A percentile compares a stretch with the other conserved stretches of the same genome.
phyloP scores from a whole-genome alignment of 2,329 filamentous ascomycete species.

The Pseudonectria foliicola region DNA sequence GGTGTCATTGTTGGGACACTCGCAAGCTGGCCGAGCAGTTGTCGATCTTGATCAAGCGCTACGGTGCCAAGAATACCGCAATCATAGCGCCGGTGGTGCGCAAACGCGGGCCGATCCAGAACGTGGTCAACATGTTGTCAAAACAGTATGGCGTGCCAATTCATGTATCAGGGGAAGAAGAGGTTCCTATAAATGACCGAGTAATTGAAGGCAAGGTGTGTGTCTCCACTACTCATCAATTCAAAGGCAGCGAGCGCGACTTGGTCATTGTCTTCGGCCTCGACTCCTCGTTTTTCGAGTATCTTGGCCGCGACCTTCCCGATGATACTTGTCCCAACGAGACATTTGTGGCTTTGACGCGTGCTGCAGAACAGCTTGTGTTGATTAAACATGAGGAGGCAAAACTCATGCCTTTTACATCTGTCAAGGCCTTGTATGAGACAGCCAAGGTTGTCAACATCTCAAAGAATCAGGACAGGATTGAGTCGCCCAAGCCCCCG shows the following conservation, averaged over 20 bases:
- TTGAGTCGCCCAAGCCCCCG: conserved; percentile 2
- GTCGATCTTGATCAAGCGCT: conserved; percentile 11
- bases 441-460: conserved; percentile 10
- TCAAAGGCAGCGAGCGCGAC: conserved; percentile 26
- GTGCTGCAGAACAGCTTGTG: conserved; percentile 22
- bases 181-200: conserved; percentile 16
- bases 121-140: conserved; percentile 5
- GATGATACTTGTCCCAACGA: conserved; percentile 24
- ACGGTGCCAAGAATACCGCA: conserved; percentile 12
- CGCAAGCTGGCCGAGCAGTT: conserved; percentile 11
- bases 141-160: conserved; percentile 13
- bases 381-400: conserved; percentile 14
- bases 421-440: conserved; percentile 8
- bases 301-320: conserved; percentile 17
- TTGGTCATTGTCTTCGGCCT: conserved; percentile 21
- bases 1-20: conserved; percentile 6
- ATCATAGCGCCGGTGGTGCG: conserved; percentile 7
- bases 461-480: not conserved
- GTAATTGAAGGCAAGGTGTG: conserved; percentile 22
- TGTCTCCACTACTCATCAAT: conserved; percentile 26
- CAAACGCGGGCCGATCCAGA: not conserved
- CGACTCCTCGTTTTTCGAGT: conserved; percentile 19
- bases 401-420: conserved; percentile 19
- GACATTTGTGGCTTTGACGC: conserved; percentile 24
- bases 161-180: conserved; percentile 16